Evolutionary conservation across 805 yeast species (phyloP), one percentile per base, ranked within the genome.

Genomic region (Teunomyces barrocoloradensis): DNA sequence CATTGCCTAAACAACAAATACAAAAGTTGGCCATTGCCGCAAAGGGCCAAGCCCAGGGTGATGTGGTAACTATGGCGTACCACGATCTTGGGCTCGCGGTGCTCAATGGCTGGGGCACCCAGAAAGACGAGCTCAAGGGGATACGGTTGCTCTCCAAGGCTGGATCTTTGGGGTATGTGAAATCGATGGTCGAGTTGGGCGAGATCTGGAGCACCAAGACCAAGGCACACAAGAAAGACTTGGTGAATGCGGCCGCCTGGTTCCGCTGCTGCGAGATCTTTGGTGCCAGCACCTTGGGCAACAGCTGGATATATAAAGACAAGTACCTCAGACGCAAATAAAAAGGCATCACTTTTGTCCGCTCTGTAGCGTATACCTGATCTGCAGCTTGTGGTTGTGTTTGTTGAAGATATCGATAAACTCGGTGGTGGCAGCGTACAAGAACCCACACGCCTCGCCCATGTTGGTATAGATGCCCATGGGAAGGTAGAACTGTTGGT

Each of bases 221-320:
- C 2, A 73, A 71, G 52, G 61, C 64, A 9, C 73, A 81, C 45
- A 81, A 81, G 63, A 82, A 80, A 55, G 87, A 87, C 59, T 61
- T 75, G 42, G 62, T 66, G 40, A 69, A 78, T 56, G 88, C 92
- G 2, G 87, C 91, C 2, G 80, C 82, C 10, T 84, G 90, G 84
- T 77, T 80, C 48, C 71, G 91, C 36, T 65, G 80, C 28, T 85
- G 88, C 12, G 89, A 82, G 45, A 66, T 74, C 25, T 74, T 76
- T 53, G 90, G 90, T 3, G 77, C 77, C 18, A 77, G 74, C 53
- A 65, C 82, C 46, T 77, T 82, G 21, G 91, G 90, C 0, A 81
- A 84, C 48, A 79, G 82, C 50, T 86, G 92, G 92, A 84, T 85
- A 30, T 81, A 84, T 66, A 85, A 84, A 62, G 81, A 80, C 41